Base-by-base conservation (phyloP, 495 filamentous ascomycete genomes). In the Schizothecium vesticola region DNA sequence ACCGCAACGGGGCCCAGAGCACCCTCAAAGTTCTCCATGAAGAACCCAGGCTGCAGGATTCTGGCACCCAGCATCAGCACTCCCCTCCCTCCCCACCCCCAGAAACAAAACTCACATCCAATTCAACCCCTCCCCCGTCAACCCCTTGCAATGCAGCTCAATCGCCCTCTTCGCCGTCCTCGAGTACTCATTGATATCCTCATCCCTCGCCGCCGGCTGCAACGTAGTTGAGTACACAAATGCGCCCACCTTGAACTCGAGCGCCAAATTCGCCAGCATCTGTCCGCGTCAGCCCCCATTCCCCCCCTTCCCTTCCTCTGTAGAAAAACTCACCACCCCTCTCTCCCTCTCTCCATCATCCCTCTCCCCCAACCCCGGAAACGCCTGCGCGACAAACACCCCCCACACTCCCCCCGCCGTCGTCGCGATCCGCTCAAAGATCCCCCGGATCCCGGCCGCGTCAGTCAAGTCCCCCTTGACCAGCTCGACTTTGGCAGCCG, bases 21-120 rank as follows among this genome's bases (percentile, higher is more conserved):
- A 1, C 72, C 76, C 11, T 75, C 73, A 24, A 79, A 73, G 62
- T 81, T 81, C 67, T 83, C 80, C 74, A 79, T 77, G 69, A 83
- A 83, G 59, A 79, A 75, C 1, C 77, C 76, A 5, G 81, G 81
- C 33, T 79, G 72, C 13, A 83, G 61, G 26, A 81, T 74, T 3
- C 77, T 82, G 56, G 61, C 31, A 43, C 13, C 13, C 68, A 12
- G 36, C 29, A n/a, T 22, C n/a, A 51, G 62, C 22, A 13, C 21
- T 11, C 31, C 16, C 11, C 13, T 11, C 21, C 29, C 23, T n/a
- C 51, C 9, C 28, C 6, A 57, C 55, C 62, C 33, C 7, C 31
- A 59, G 11, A 13, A 16, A 9, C 13, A 31, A 64, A 12, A 73
- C 76, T 69, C 59, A 77, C 76, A 68, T 75, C 77, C 75, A 79